phyloP scores from a whole-genome alignment of 2,329 filamentous ascomycete genomes.

The Davidsoniella eucalypti region DNA sequence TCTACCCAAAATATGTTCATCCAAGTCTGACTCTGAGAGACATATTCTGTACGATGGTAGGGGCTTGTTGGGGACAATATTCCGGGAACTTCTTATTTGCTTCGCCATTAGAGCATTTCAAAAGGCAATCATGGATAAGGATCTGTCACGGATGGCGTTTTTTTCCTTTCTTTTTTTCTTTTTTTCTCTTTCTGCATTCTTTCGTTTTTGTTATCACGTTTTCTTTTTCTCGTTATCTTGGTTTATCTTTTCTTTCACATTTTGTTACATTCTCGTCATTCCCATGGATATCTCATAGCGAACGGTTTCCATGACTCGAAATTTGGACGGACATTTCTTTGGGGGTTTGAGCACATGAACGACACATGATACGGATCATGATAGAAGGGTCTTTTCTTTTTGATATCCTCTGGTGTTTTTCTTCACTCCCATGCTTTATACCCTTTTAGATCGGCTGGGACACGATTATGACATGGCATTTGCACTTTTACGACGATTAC shows the following conservation, averaged over 20 bases:
- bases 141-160: slow-evolving; percentile 2
- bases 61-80: slow-evolving; percentile 14
- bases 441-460: slow-evolving; percentile 17
- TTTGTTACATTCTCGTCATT: not conserved
- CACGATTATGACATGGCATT: slow-evolving; percentile 14
- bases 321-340: slow-evolving; percentile 5
- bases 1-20: not conserved
- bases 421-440: slow-evolving; percentile 15
- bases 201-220: slow-evolving; percentile 14
- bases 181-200: slow-evolving; percentile 14
- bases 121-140: too few species aligned
- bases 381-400: slow-evolving; percentile 16
- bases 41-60: slow-evolving; percentile 12
- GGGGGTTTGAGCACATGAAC: slow-evolving; percentile 20
- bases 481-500: slow-evolving; percentile 13
- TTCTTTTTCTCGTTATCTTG: slow-evolving; percentile 18
- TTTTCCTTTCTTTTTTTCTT: slow-evolving; percentile 9
- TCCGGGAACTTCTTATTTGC: slow-evolving; percentile 21
- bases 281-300: not conserved
- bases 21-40: not conserved
- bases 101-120: slow-evolving; percentile 22
- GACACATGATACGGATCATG: slow-evolving; percentile 12
- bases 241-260: slow-evolving; percentile 1
- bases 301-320: not conserved
- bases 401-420: slow-evolving; percentile 15